A percentile compares a stretch with the other conserved stretches of the same genome.
phyloP scores from a whole-genome alignment of 176 grass and related monocot species.

The Triticum dicoccoides region DNA sequence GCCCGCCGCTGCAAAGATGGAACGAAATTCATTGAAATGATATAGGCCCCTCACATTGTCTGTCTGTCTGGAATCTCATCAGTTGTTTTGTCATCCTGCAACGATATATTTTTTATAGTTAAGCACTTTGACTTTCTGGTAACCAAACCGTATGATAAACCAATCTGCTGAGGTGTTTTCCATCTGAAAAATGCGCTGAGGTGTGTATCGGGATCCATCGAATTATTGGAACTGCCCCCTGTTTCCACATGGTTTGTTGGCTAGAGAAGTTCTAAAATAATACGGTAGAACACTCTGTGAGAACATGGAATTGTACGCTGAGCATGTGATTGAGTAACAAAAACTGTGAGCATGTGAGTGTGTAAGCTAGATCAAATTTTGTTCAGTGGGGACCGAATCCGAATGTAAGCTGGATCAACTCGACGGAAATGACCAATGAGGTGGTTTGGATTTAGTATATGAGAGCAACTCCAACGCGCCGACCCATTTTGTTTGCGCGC shows the following conservation, averaged over 20 bases:
- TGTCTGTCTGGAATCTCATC: background rate
- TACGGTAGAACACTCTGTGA: background rate
- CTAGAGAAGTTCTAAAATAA: background rate
- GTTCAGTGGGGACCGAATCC: background rate
- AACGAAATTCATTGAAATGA: constrained; percentile 16
- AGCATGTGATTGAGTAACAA: constrained; percentile 16
- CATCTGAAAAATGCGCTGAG: background rate
- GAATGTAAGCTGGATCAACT: background rate
- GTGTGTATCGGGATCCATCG: background rate
- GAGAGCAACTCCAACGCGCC: no score
- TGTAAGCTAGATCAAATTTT: background rate
- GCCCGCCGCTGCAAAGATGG: background rate
- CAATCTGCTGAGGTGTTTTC: background rate
- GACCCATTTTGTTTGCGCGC: no score
- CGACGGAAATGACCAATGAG: no score
- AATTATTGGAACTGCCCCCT: constrained; percentile 5
- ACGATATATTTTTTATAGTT: background rate
- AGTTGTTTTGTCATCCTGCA: background rate
- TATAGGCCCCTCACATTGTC: background rate
- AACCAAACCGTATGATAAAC: background rate
- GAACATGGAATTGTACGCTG: constrained; percentile 6
- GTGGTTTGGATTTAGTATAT: no score
- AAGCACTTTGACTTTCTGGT: background rate
- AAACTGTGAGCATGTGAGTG: constrained; percentile 17
- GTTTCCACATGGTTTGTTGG: constrained; percentile 23